These are phyloP conservation scores for Huiozyma naganishii DNA, from an alignment of 805 yeast genomes.

Conservation along the genomic window DNA sequence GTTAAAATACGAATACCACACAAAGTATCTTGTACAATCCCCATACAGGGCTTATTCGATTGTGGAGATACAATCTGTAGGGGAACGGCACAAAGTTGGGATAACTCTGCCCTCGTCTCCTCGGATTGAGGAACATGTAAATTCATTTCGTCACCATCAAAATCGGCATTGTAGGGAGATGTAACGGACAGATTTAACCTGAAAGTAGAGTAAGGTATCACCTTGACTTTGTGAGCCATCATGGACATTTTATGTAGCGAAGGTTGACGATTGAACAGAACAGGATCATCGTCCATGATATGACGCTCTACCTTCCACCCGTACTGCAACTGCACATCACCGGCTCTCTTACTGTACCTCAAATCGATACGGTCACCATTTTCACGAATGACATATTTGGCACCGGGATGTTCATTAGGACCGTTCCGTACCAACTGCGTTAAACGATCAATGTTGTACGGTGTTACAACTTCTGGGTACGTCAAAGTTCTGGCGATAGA, in stretches of 20 bases:
- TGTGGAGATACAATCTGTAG: conserved; percentile 97
- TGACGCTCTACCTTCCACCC: conserved; percentile 99
- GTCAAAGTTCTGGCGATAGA: conserved; percentile 92
- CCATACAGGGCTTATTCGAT: conserved; percentile 98
- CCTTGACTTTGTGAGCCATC: conserved; percentile 99
- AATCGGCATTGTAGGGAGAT: conserved; percentile 99
- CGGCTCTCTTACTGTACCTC: conserved; percentile 94
- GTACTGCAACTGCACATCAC: conserved; percentile 93
- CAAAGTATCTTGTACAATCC: conserved; percentile 96
- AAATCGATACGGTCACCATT: conserved; percentile 98
- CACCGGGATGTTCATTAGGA: conserved; percentile 99
- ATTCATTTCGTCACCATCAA: conserved; percentile 99
- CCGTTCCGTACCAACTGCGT: conserved; percentile 94
- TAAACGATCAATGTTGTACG: conserved; percentile 86
- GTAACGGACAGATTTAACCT: conserved; percentile 94
- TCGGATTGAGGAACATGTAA: conserved; percentile 98
- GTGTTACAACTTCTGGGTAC: conserved; percentile 96
- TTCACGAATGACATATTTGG: conserved; percentile 94
- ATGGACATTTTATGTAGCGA: conserved; percentile 98
- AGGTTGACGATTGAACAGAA: conserved; percentile 97
- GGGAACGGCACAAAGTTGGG: conserved; percentile 94
- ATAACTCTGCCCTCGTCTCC: conserved; percentile 92
- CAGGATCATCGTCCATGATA: conserved; percentile 95
- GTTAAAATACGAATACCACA: conserved; percentile 97
- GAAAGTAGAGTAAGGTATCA: conserved; percentile 97